Percentiles rank a stretch among this genome's conserved stretches.
phyloP scores from a whole-genome alignment of 805 yeast genomes.

The Zygosaccharomyces rouxii region DNA sequence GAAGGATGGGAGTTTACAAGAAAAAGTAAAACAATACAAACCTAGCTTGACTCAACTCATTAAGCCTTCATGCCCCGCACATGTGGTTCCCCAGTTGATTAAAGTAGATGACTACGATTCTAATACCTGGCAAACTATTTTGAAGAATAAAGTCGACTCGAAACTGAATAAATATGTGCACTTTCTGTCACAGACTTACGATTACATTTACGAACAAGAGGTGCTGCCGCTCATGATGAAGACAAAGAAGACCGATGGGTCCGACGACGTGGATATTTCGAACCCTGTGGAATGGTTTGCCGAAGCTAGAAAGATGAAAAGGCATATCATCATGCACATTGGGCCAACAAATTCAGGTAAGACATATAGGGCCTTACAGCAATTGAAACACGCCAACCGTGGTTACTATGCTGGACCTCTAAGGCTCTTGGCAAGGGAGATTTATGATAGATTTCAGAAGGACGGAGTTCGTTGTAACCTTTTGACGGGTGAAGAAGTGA shows the following conservation, averaged over 20 bases:
- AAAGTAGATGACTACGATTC: constrained; percentile 12
- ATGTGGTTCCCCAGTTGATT: constrained; percentile 16
- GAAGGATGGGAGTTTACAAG: constrained; percentile 7
- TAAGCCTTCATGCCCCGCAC: constrained; percentile 17
- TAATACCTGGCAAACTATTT: constrained; percentile 12
- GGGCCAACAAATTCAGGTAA: constrained; percentile 98
- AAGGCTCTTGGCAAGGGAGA: constrained; percentile 84
- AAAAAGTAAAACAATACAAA: constrained; percentile 3
- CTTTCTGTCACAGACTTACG: constrained; percentile 18
- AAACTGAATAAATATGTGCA: constrained; percentile 14
- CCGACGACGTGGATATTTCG: constrained; percentile 39
- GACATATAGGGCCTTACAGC: constrained; percentile 75
- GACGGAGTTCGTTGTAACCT: constrained; percentile 73
- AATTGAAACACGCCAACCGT: constrained; percentile 56
- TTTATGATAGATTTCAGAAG: constrained; percentile 71
- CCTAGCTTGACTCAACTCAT: constrained; percentile 15
- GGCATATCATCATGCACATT: constrained; percentile 85
- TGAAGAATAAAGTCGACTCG: constrained; percentile 2
- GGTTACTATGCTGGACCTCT: constrained; percentile 96
- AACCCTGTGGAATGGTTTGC: constrained; percentile 82
- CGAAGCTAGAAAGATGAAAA: constrained; percentile 68
- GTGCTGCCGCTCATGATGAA: constrained; percentile 21
- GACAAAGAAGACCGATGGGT: constrained; percentile 12
- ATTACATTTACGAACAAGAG: constrained; percentile 25
- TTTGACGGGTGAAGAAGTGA: constrained; percentile 92